Percentiles rank a stretch among this genome's conserved stretches.
phyloP scores from a whole-genome alignment of 495 filamentous ascomycete species.

The Pseudotulostoma volvatum region DNA sequence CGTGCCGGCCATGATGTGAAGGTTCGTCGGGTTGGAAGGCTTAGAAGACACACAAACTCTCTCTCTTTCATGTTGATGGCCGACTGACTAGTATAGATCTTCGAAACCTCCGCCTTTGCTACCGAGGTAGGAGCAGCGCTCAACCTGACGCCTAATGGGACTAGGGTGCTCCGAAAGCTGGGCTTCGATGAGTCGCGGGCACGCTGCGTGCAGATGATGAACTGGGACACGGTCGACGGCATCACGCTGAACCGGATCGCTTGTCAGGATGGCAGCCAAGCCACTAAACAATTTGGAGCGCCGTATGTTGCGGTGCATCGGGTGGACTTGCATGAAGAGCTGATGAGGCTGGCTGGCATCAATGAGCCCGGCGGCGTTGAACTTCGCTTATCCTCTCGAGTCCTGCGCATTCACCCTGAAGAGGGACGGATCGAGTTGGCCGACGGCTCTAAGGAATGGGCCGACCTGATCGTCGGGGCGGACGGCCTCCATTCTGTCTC shows the following conservation, averaged over 20 bases:
- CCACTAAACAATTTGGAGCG: slow-evolving; percentile 1
- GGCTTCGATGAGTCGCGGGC: slow-evolving; percentile 16
- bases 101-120: slow-evolving; percentile 24
- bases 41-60: too few relatives aligned
- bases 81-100: slow-evolving; percentile 16
- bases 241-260: slow-evolving; percentile 10
- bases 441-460: slow-evolving; percentile 14
- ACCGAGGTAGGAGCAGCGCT: slow-evolving; percentile 33
- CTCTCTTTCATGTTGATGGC: background rate
- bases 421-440: slow-evolving; percentile 18
- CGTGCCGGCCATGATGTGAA: slow-evolving; percentile 34
- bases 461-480: slow-evolving; percentile 32
- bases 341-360: slow-evolving; percentile 19
- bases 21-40: slow-evolving; percentile 7
- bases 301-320: slow-evolving; percentile 27
- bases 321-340: slow-evolving; percentile 32
- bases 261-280: slow-evolving; percentile 8
- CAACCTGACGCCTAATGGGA: slow-evolving; percentile 33
- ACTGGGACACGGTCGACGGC: slow-evolving; percentile 13
- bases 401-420: slow-evolving; percentile 15
- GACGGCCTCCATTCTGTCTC: slow-evolving; percentile 32
- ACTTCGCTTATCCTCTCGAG: slow-evolving; percentile 9
- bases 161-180: slow-evolving; percentile 27
- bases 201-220: slow-evolving; percentile 11
- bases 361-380: slow-evolving; percentile 10